phyloP scores from a whole-genome alignment of 768 basidiomycete species.

The Termitomyces sp. region DNA sequence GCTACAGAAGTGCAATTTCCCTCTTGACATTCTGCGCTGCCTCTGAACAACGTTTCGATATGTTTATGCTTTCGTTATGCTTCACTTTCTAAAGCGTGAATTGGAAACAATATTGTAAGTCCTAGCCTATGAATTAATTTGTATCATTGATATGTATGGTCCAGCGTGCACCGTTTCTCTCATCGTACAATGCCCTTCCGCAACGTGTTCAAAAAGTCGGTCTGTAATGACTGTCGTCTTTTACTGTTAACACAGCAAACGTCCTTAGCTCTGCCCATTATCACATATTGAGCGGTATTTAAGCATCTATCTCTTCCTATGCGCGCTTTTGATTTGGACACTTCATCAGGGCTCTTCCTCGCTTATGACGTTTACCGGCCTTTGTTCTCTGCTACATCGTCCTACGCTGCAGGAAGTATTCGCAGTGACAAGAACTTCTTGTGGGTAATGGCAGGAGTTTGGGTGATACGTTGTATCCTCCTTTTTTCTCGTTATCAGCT shows the following conservation, averaged over 20 bases:
- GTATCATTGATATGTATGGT: neutral
- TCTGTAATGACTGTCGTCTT: neutral
- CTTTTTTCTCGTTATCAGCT: neutral
- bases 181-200: slow-evolving; percentile 86
- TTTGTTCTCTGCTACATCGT: slow-evolving; percentile 60
- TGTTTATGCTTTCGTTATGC: slow-evolving; percentile 68
- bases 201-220: slow-evolving; percentile 89
- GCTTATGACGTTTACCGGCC: slow-evolving; percentile 82
- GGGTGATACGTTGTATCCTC: slow-evolving; percentile 52
- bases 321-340: neutral
- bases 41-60: slow-evolving; percentile 31
- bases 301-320: neutral
- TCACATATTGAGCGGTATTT: slow-evolving; percentile 65
- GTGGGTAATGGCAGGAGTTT: slow-evolving; percentile 57
- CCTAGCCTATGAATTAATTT: neutral
- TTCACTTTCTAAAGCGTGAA: slow-evolving; percentile 91
- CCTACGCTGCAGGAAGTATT: slow-evolving; percentile 56
- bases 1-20: slow-evolving; percentile 56
- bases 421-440: slow-evolving; percentile 68
- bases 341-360: slow-evolving; percentile 57
- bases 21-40: neutral
- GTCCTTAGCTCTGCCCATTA: slow-evolving; percentile 79
- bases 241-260: neutral
- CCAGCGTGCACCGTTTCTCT: slow-evolving; percentile 90
- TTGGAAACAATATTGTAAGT: slow-evolving; percentile 85